Evolutionary conservation across 2,329 filamentous ascomycete species (phyloP).

Genomic region (Didymella glomerata): DNA sequence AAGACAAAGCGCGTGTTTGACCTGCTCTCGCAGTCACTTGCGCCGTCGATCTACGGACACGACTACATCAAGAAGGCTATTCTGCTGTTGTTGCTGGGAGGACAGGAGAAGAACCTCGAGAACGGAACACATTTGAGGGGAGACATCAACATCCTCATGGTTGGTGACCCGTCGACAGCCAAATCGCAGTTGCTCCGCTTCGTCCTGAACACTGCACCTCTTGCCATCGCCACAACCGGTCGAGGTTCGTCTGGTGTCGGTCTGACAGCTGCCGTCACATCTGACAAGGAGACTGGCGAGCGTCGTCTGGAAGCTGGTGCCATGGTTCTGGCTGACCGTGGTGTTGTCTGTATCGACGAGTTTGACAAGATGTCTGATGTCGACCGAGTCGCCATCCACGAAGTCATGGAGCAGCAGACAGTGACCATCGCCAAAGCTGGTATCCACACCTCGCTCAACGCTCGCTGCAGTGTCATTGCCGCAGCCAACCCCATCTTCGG

Average conservation of each 20-base stretch:
- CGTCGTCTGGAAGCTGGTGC: slow-evolving; percentile 94
- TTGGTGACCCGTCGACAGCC: slow-evolving; percentile 96
- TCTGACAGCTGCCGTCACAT: slow-evolving; percentile 94
- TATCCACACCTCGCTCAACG: slow-evolving; percentile 96
- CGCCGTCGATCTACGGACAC: slow-evolving; percentile 95
- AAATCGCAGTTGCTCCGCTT: slow-evolving; percentile 98
- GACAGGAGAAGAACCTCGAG: slow-evolving; percentile 97
- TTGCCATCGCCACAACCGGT: slow-evolving; percentile 96
- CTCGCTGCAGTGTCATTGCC: slow-evolving; percentile 93
- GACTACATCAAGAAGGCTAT: slow-evolving; percentile 99
- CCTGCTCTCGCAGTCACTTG: slow-evolving; percentile 89
- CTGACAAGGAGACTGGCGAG: slow-evolving; percentile 97
- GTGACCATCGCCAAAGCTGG: slow-evolving; percentile 99
- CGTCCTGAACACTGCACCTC: slow-evolving; percentile 93
- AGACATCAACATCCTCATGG: slow-evolving; percentile 99
- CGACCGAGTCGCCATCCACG: slow-evolving; percentile 97
- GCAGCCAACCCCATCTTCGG: slow-evolving; percentile 98
- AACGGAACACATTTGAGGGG: slow-evolving; percentile 97
- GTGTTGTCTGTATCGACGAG: slow-evolving; percentile 98
- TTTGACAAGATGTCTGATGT: slow-evolving; percentile 99
- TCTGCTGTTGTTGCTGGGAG: slow-evolving; percentile 90
- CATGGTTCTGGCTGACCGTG: slow-evolving; percentile 97
- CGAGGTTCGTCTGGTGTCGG: slow-evolving; percentile 96
- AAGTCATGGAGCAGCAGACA: slow-evolving; percentile 99
- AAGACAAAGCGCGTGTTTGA: slow-evolving; percentile 96